A percentile compares a stretch with the other conserved stretches of the same genome.
phyloP scores from a whole-genome alignment of 345 rosid species.

The Chamaenerion angustifolium region DNA sequence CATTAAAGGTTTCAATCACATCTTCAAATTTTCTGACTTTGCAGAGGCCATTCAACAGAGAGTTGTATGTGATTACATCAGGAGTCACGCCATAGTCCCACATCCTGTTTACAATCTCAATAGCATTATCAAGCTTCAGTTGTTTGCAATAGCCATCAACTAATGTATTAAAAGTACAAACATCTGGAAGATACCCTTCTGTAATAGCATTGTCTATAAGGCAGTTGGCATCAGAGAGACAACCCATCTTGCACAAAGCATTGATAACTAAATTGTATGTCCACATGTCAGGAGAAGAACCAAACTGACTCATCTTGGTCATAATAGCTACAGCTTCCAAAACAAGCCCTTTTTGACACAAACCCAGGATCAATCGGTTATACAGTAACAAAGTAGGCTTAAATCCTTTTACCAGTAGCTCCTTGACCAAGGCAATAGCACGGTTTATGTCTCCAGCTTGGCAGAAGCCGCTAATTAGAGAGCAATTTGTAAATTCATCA shows the following conservation, averaged over 20 bases:
- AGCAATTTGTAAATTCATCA: slow-evolving; percentile 63
- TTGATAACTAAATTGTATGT: slow-evolving; percentile 71
- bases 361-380: slow-evolving; percentile 64
- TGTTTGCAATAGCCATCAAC: slow-evolving; percentile 72
- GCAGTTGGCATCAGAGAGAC: slow-evolving; percentile 62
- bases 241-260: slow-evolving; percentile 87
- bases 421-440: slow-evolving; percentile 53
- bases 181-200: slow-evolving; percentile 64
- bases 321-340: slow-evolving; percentile 57
- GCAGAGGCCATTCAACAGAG: slow-evolving; percentile 83
- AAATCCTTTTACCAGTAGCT: slow-evolving; percentile 42
- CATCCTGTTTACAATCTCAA: slow-evolving; percentile 59
- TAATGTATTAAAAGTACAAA: slow-evolving; percentile 78
- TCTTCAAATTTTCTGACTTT: slow-evolving; percentile 67
- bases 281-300: slow-evolving; percentile 53
- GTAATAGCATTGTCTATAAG: slow-evolving; percentile 50
- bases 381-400: slow-evolving; percentile 46
- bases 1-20: slow-evolving; percentile 58
- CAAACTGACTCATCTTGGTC: slow-evolving; percentile 52
- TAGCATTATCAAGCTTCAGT: slow-evolving; percentile 56
- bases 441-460: slow-evolving; percentile 50
- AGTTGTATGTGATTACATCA: slow-evolving; percentile 76
- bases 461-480: slow-evolving; percentile 62
- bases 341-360: slow-evolving; percentile 64
- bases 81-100: slow-evolving; percentile 50